Evolutionary conservation across 192 early-diverging fungal genomes (phyloP).

Genomic region (Backusella australiensis): DNA sequence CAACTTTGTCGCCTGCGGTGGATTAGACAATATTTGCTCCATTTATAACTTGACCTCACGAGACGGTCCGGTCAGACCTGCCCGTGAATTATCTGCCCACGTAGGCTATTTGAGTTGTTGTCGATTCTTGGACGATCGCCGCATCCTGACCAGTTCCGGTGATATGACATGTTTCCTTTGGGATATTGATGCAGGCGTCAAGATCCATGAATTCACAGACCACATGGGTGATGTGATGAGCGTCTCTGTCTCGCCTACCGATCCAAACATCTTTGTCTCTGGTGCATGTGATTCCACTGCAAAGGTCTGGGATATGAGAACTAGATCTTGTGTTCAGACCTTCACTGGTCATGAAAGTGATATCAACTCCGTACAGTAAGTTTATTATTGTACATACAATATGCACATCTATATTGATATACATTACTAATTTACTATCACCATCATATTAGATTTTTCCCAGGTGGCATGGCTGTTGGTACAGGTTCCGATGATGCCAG

Average conservation of each 20-base stretch:
- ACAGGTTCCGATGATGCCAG: slow-evolving; percentile 98
- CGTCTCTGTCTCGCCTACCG: slow-evolving; percentile 82
- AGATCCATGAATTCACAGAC: slow-evolving; percentile 93
- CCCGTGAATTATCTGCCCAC: slow-evolving; percentile 89
- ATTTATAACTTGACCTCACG: slow-evolving; percentile 96
- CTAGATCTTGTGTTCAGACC: slow-evolving; percentile 94
- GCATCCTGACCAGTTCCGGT: slow-evolving; percentile 92
- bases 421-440: background rate
- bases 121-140: slow-evolving; percentile 93
- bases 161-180: slow-evolving; percentile 99
- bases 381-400: background rate
- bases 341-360: slow-evolving; percentile 96
- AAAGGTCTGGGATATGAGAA: slow-evolving; percentile 98
- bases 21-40: slow-evolving; percentile 97
- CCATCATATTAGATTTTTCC: slow-evolving; percentile 72
- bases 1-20: slow-evolving; percentile 97
- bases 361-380: slow-evolving; percentile 90
- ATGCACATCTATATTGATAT: background rate
- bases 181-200: slow-evolving; percentile 98
- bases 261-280: slow-evolving; percentile 95
- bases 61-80: slow-evolving; percentile 93
- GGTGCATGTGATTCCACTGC: slow-evolving; percentile 97
- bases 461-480: slow-evolving; percentile 95
- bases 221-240: slow-evolving; percentile 99
- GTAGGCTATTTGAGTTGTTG: slow-evolving; percentile 97